These are phyloP conservation scores for Cucurbitaria berberidis DNA, from an alignment of 2,329 filamentous ascomycete genomes.

Conservation along the genomic window DNA sequence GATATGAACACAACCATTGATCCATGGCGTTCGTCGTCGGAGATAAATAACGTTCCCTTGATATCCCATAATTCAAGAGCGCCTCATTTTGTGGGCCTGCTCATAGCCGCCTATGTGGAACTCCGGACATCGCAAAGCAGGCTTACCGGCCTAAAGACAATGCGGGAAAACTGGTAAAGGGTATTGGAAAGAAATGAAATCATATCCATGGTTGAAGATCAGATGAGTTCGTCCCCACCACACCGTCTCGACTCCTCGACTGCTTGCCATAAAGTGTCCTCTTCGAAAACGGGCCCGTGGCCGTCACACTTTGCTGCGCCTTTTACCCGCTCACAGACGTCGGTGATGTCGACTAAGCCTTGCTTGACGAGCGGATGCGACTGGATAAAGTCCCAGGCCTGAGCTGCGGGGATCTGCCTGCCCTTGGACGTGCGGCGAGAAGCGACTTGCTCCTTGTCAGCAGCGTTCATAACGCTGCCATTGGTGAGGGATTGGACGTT, in stretches of 20 bases:
- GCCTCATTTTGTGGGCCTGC: constrained; percentile 3
- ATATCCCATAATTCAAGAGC: constrained; percentile 1
- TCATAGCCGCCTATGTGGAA: background rate
- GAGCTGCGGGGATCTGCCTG: constrained; percentile 40
- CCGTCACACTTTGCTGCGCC: constrained; percentile 80
- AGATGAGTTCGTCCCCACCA: constrained; percentile 79
- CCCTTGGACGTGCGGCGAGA: constrained; percentile 26
- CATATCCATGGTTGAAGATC: constrained; percentile 5
- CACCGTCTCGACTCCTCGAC: constrained; percentile 80
- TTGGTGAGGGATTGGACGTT: constrained; percentile 38
- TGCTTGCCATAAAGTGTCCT: constrained; percentile 72
- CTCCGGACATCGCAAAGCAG: constrained; percentile 7
- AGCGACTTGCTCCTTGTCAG: constrained; percentile 34
- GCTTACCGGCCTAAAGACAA: background rate
- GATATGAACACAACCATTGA: background rate
- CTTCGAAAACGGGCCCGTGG: constrained; percentile 83
- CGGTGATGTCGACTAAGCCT: constrained; percentile 79
- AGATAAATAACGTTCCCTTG: background rate
- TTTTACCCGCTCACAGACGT: constrained; percentile 81
- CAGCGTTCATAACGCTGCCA: constrained; percentile 40
- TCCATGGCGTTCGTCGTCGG: background rate
- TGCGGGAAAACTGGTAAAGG: background rate
- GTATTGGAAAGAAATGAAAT: constrained; percentile 12
- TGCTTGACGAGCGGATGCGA: constrained; percentile 76
- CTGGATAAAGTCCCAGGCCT: constrained; percentile 91